Evolutionary conservation across 495 filamentous ascomycete species (phyloP), one percentile per base, ranked within the genome.

Genomic region (Penicillium antarcticum): DNA sequence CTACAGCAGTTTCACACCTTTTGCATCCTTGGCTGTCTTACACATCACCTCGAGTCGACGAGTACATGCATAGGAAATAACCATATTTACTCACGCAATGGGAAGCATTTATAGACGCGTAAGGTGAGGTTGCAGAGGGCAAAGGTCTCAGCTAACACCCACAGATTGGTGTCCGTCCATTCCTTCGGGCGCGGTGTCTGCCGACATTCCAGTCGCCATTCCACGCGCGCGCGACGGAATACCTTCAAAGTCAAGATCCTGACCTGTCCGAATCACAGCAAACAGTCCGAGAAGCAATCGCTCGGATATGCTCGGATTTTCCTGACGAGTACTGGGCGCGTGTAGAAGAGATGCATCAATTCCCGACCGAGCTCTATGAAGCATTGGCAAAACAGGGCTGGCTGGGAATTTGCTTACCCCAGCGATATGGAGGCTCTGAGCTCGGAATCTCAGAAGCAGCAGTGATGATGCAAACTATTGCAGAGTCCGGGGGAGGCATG

Each of bases 381-480:
- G 81, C 84, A 1, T 65, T 91, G 38, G 84, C 87, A 21, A 75
- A 80, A 39, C 83, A 85, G 57, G 86, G 87, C 8, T 91, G 87
- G 86, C 75, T 92, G 11, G 87, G 88, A 8, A 88, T 91, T 55
- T 86, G 87, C 0, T 67, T 91, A 18, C 86, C 86, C 0, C 80
- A 85, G 57, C 72, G 80, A 13, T 76, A 88, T 5, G 87, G 88
- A 5, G 88, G 87, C 2, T 75, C 85, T 6, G 85, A 56, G 9
- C 34, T 59, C 50, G 72, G 72, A 0, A 88, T 91, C 46, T 84
- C 83, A 13, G 87, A 91, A 60, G 87, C 88, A 9, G 87, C 86
- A 2, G 85, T 89, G 77, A 88, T 91, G 85, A 77, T 92, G 72
- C 87, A 92, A 55, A 87, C 86, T 21, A 87, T 91, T 46, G 76